These are phyloP conservation scores for Letharia columbiana DNA, from an alignment of 495 filamentous ascomycete genomes.

Conservation along the genomic window DNA sequence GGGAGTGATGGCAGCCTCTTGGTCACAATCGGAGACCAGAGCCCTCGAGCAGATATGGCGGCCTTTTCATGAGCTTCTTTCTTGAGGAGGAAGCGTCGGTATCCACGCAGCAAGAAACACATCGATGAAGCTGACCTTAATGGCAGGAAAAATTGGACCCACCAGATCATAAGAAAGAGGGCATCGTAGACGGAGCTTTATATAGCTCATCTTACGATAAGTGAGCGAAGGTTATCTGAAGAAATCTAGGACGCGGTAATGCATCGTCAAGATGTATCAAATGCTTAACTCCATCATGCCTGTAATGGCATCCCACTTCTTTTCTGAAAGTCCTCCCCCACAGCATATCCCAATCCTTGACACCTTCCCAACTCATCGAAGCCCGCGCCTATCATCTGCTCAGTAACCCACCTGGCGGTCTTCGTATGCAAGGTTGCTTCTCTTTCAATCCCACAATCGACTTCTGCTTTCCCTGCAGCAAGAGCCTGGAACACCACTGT, in stretches of 20 bases:
- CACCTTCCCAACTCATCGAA: constrained; percentile 24
- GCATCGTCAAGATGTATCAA: background rate
- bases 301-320: constrained; percentile 4
- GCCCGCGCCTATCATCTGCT: constrained; percentile 30
- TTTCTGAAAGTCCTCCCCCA: constrained; percentile 16
- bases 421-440: constrained; percentile 58
- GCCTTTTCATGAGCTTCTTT: background rate
- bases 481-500: constrained; percentile 74
- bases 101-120: background rate
- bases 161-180: background rate
- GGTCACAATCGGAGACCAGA: background rate
- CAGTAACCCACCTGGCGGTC: constrained; percentile 69
- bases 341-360: constrained; percentile 17
- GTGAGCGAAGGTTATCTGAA: background rate
- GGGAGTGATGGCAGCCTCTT: background rate
- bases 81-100: background rate
- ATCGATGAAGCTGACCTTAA: background rate
- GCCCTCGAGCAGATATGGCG: background rate
- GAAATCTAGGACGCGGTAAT: background rate
- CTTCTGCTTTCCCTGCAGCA: constrained; percentile 32
- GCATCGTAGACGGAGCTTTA: background rate
- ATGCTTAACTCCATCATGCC: constrained; percentile 1
- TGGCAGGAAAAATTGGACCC: background rate
- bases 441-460: constrained; percentile 31
- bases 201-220: background rate